These are phyloP conservation scores for Phytophthora colocasiae DNA, from an alignment of 352 stramenopile genomes.

Conservation along the genomic window DNA sequence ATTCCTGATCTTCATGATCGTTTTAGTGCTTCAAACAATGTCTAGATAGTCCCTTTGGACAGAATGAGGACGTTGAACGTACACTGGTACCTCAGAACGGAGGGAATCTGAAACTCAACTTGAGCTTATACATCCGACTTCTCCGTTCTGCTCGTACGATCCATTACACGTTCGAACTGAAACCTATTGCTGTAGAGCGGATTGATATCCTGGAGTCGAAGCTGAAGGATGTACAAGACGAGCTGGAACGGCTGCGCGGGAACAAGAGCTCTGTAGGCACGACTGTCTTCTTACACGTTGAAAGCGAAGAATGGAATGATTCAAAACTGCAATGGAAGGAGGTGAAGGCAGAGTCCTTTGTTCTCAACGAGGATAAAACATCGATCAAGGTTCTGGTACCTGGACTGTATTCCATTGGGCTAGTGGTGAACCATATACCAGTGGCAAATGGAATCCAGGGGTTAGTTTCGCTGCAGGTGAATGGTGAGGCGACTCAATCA, in stretches of 20 bases:
- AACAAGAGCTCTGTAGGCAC: no score
- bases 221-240: conserved; percentile 21
- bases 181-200: not conserved
- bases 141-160: conserved; percentile 3
- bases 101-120: conserved; percentile 6
- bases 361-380: not conserved
- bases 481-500: not conserved
- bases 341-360: not conserved
- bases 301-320: not conserved
- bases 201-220: not conserved
- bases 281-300: not conserved
- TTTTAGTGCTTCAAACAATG: no score
- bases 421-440: not conserved
- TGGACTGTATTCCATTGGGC: not conserved
- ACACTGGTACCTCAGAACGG: conserved; percentile 2
- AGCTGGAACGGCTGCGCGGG: not conserved
- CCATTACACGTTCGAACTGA: not conserved
- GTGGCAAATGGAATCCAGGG: no score
- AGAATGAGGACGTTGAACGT: not conserved
- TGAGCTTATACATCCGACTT: conserved; percentile 19
- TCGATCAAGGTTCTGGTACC: not conserved
- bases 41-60: no score
- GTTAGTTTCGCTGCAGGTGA: not conserved
- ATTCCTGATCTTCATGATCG: no score
- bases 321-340: not conserved